phyloP scores from a whole-genome alignment of 495 filamentous ascomycete genomes.

The Penicillium paxilli region DNA sequence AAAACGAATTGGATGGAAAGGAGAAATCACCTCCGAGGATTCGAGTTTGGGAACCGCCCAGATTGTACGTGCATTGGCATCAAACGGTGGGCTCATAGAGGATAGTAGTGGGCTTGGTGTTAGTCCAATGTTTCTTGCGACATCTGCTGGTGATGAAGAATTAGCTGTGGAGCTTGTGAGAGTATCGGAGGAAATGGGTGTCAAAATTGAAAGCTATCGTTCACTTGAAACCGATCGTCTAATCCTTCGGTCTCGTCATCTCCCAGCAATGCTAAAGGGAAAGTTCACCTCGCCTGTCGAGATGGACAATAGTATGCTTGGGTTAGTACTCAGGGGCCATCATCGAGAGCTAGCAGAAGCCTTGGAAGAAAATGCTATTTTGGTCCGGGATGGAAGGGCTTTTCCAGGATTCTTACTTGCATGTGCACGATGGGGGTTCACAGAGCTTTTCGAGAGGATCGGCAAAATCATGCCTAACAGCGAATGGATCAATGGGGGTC shows the following conservation, averaged over 20 bases:
- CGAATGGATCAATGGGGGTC: constrained; percentile 17
- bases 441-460: constrained; percentile 17
- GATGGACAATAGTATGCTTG: too few species aligned
- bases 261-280: too few species aligned
- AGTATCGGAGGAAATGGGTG: background rate
- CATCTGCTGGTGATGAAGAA: constrained; percentile 8
- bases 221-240: too few species aligned
- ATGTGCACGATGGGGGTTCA: constrained; percentile 20
- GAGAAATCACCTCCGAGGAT: constrained; percentile 12
- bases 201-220: background rate
- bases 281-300: too few species aligned
- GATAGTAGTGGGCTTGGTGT: background rate
- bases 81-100: too few species aligned
- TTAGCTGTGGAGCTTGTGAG: constrained; percentile 14
- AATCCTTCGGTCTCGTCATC: too few species aligned
- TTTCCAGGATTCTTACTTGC: constrained; percentile 8
- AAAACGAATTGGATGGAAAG: constrained; percentile 12
- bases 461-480: constrained; percentile 3
- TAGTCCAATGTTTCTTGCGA: constrained; percentile 7
- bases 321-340: too few species aligned
- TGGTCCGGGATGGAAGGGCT: background rate
- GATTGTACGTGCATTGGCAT: constrained; percentile 2
- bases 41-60: background rate
- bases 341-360: too few species aligned
- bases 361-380: too few species aligned